These are phyloP conservation scores for Fulvia fulva DNA, from an alignment of 2,329 filamentous ascomycete genomes.

Conservation along the genomic window DNA sequence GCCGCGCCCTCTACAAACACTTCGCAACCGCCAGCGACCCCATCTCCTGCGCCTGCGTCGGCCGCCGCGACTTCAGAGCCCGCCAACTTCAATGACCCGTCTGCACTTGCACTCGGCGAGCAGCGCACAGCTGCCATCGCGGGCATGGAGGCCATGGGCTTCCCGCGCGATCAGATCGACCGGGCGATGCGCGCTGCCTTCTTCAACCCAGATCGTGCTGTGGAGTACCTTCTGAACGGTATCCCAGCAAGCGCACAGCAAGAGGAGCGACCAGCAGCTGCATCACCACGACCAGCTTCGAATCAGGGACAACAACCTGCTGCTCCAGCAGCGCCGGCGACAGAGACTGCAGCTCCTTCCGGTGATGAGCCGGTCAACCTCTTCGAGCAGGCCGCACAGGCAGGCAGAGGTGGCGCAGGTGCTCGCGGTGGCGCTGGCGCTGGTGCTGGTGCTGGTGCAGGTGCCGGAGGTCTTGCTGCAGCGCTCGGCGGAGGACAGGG, in stretches of 20 bases:
- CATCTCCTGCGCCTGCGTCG: slow-evolving; percentile 46
- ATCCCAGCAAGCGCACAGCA: slow-evolving; percentile 82
- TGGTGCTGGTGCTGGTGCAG: slow-evolving; percentile 35
- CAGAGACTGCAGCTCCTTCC: slow-evolving; percentile 79
- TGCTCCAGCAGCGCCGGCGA: slow-evolving; percentile 31
- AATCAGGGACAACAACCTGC: slow-evolving; percentile 35
- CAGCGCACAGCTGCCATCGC: slow-evolving; percentile 77
- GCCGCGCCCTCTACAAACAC: slow-evolving; percentile 47
- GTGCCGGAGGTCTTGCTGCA: slow-evolving; percentile 35
- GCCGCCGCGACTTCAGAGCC: slow-evolving; percentile 39
- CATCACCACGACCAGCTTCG: slow-evolving; percentile 32
- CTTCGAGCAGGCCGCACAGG: slow-evolving; percentile 65
- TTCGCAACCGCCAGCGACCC: slow-evolving; percentile 49
- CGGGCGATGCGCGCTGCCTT: slow-evolving; percentile 93
- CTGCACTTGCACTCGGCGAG: slow-evolving; percentile 78
- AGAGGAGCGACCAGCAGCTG: slow-evolving; percentile 56
- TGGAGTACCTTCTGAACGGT: slow-evolving; percentile 90
- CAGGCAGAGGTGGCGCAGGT: slow-evolving; percentile 40
- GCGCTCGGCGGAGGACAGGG: slow-evolving; percentile 30
- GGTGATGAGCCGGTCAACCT: slow-evolving; percentile 74
- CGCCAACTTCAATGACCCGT: slow-evolving; percentile 63
- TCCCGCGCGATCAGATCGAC: slow-evolving; percentile 81
- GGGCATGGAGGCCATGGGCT: slow-evolving; percentile 98
- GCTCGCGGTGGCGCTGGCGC: slow-evolving; percentile 42
- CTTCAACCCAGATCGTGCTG: slow-evolving; percentile 93